Evolutionary conservation across 108 stramenopile species (phyloP).

Genomic region (Cyclotella choctawhatcheeana): DNA sequence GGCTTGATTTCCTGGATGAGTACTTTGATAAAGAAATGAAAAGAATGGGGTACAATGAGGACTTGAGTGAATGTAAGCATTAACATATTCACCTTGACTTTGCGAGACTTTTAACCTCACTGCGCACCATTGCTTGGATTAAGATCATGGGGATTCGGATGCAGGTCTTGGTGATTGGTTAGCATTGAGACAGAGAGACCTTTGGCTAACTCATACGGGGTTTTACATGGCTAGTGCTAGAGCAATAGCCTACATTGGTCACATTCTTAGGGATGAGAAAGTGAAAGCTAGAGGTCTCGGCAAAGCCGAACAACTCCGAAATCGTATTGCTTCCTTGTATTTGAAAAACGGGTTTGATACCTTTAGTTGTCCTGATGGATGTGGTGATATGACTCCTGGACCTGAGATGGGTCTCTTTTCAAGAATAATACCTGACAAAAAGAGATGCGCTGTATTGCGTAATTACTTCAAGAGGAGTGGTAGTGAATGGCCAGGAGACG

Average conservation of each 20-base stretch:
- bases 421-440: conserved; percentile 36
- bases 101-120: neutral
- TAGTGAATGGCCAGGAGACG: conserved; percentile 1
- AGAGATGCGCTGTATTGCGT: conserved; percentile 37
- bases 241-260: conserved; percentile 33
- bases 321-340: conserved; percentile 29
- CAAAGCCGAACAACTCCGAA: conserved; percentile 7
- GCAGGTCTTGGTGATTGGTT: conserved; percentile 59
- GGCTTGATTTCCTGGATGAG: conserved; percentile 31
- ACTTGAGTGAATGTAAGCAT: conserved; percentile 15
- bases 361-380: conserved; percentile 22
- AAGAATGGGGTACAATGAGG: conserved; percentile 22
- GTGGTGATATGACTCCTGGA: conserved; percentile 20
- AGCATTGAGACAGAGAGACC: conserved; percentile 30
- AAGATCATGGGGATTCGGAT: neutral
- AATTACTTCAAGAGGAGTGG: conserved; percentile 33
- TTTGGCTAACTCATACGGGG: conserved; percentile 40
- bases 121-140: neutral
- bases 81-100: neutral
- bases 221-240: conserved; percentile 43
- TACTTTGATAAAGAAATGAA: conserved; percentile 32
- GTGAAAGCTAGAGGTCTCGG: neutral
- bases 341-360: conserved; percentile 41
- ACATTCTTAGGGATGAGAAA: conserved; percentile 15
- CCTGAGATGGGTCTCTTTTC: conserved; percentile 46